A percentile compares a stretch with the other conserved stretches of the same genome.
Evolutionary conservation across 306 rosid species (phyloP).

Genomic region (Lotus japonicus): DNA sequence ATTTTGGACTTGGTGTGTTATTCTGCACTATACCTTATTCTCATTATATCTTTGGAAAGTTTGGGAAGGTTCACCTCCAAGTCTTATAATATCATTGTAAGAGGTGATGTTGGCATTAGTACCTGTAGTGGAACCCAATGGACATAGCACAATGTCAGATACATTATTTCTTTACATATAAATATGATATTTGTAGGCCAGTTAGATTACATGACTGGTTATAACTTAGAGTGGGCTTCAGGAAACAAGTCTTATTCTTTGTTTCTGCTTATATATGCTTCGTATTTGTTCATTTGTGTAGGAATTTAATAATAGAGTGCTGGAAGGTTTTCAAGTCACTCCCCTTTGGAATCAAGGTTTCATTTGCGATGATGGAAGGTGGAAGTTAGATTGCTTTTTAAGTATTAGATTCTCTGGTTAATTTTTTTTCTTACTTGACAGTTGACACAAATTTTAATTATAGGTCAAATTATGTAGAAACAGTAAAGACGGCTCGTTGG

Average conservation of each 20-base stretch:
- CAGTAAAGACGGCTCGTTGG: conserved; percentile 85
- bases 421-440: conserved; percentile 15
- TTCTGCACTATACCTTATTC: too few species aligned
- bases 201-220: too few species aligned
- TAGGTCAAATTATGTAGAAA: conserved; percentile 76
- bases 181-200: too few species aligned
- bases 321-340: conserved; percentile 94
- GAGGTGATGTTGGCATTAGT: too few species aligned
- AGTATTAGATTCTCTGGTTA: conserved; percentile 7
- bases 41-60: too few species aligned
- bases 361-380: conserved; percentile 94
- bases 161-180: too few species aligned
- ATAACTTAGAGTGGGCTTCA: neutral
- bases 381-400: neutral
- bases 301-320: conserved; percentile 72
- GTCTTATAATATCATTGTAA: too few species aligned
- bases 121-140: too few species aligned
- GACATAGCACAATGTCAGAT: too few species aligned
- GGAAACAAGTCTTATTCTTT: neutral
- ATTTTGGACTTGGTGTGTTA: too few species aligned
- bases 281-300: conserved; percentile 22
- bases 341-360: conserved; percentile 94
- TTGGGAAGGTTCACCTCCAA: too few species aligned
- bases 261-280: neutral
- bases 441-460: conserved; percentile 24